A percentile compares a stretch with the other conserved stretches of the same genome.
These are phyloP conservation scores for Pseudoturritis turrita DNA, from an alignment of 345 rosid genomes.

Conservation along the genomic window DNA sequence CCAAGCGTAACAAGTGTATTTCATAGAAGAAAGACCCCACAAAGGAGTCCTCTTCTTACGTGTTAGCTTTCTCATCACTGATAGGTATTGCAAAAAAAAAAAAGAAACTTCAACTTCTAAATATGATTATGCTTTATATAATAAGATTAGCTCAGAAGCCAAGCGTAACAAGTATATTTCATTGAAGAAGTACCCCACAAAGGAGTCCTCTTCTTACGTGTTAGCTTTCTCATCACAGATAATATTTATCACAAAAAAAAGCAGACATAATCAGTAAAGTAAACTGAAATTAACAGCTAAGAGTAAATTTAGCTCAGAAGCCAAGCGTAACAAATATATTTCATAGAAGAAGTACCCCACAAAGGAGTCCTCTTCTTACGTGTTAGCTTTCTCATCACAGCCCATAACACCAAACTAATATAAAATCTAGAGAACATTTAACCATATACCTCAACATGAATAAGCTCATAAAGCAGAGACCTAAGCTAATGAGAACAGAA, in stretches of 20 bases:
- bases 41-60: slow-evolving; percentile 21
- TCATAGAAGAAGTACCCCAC: slow-evolving; percentile 25
- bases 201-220: slow-evolving; percentile 31
- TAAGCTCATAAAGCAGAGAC: too few relatives aligned
- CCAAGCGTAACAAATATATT: slow-evolving; percentile 30
- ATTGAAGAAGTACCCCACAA: slow-evolving; percentile 14
- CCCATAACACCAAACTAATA: not conserved
- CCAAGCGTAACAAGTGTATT: slow-evolving; percentile 45
- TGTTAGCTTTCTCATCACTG: slow-evolving; percentile 31
- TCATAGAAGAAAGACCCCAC: slow-evolving; percentile 26
- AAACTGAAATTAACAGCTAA: not conserved
- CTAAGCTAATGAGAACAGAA: too few relatives aligned
- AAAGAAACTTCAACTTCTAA: too few relatives aligned
- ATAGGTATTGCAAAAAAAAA: too few relatives aligned
- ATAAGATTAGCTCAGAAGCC: slow-evolving; percentile 29
- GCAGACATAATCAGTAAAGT: not conserved
- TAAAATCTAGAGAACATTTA: not conserved
- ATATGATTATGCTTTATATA: too few relatives aligned
- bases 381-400: slow-evolving; percentile 30
- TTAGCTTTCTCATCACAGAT: slow-evolving; percentile 24
- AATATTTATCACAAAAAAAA: too few relatives aligned
- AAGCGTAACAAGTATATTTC: slow-evolving; percentile 36
- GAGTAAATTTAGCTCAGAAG: slow-evolving; percentile 3
- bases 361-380: slow-evolving; percentile 12
- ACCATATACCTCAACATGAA: too few relatives aligned